phyloP scores from a whole-genome alignment of 306 rosid species.

The Cicer arietinum region DNA sequence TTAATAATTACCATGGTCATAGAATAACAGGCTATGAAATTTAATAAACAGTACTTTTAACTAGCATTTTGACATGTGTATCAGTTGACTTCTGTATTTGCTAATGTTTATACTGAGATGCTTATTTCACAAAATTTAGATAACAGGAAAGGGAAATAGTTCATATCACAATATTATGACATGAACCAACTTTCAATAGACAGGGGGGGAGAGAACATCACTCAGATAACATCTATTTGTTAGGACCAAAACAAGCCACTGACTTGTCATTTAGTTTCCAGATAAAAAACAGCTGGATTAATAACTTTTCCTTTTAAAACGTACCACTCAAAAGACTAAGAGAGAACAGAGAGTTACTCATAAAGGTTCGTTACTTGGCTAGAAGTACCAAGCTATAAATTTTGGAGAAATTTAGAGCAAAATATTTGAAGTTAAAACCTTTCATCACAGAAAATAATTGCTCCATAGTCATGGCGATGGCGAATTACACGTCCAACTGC shows the following conservation, averaged over 20 bases:
- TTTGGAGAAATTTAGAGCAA: constrained; percentile 27
- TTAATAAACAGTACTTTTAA: neutral
- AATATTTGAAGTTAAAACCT: constrained; percentile 61
- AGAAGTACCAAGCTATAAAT: constrained; percentile 31
- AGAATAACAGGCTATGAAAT: constrained; percentile 28
- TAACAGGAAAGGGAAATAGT: constrained; percentile 6
- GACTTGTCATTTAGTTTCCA: constrained; percentile 19
- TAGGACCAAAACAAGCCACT: constrained; percentile 28
- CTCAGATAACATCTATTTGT: constrained; percentile 25
- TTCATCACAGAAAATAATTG: constrained; percentile 90
- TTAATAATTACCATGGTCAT: constrained; percentile 16
- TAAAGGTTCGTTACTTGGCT: constrained; percentile 23
- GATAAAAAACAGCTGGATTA: constrained; percentile 22
- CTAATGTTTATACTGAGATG: constrained; percentile 11
- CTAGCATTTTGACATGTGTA: constrained; percentile 9
- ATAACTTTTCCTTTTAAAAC: constrained; percentile 14
- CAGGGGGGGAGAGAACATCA: neutral
- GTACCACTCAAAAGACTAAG: neutral
- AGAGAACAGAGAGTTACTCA: neutral
- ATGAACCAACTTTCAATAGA: neutral
- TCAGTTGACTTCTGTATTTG: constrained; percentile 1
- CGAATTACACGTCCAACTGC: constrained; percentile 99
- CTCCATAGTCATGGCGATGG: constrained; percentile 96
- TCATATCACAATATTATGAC: constrained; percentile 29
- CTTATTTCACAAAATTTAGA: constrained; percentile 21